phyloP scores from a whole-genome alignment of 1,139 yeast species.

The Geotrichum phurueaensis region DNA sequence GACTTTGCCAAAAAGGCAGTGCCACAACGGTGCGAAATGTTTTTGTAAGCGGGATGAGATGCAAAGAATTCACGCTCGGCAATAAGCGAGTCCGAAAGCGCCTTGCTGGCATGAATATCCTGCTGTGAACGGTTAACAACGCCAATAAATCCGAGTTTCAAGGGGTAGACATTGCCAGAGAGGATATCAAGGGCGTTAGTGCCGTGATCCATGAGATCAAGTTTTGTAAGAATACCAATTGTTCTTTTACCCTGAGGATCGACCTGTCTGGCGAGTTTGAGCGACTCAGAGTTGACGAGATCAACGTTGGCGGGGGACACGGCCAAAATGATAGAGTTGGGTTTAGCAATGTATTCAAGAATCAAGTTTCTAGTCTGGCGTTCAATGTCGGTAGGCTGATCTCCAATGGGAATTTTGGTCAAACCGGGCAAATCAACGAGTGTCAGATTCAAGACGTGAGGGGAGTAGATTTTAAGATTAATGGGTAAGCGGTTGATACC shows the following conservation, averaged over 20 bases:
- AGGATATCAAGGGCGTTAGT: slow-evolving; percentile 92
- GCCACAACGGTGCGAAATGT: slow-evolving; percentile 85
- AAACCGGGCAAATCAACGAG: slow-evolving; percentile 94
- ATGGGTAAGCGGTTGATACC: slow-evolving; percentile 92
- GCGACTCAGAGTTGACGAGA: slow-evolving; percentile 88
- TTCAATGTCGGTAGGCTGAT: slow-evolving; percentile 95
- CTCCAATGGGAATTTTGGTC: slow-evolving; percentile 96
- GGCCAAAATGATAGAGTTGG: slow-evolving; percentile 90
- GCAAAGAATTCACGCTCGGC: slow-evolving; percentile 79
- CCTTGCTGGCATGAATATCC: slow-evolving; percentile 75
- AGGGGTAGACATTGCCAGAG: slow-evolving; percentile 90
- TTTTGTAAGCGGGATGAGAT: slow-evolving; percentile 81
- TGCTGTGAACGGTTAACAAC: slow-evolving; percentile 96
- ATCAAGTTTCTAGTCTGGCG: slow-evolving; percentile 85
- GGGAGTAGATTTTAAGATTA: slow-evolving; percentile 82
- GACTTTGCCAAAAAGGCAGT: slow-evolving; percentile 81
- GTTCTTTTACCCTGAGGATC: slow-evolving; percentile 96
- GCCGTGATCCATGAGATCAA: slow-evolving; percentile 97
- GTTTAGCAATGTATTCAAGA: slow-evolving; percentile 86
- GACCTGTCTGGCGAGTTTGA: slow-evolving; percentile 92
- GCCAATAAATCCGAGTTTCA: slow-evolving; percentile 94
- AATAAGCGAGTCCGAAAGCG: slow-evolving; percentile 71
- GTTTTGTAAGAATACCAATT: slow-evolving; percentile 84
- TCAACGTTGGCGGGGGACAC: slow-evolving; percentile 98
- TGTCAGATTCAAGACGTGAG: slow-evolving; percentile 83